A percentile compares a stretch with the other conserved stretches of the same genome.
These are phyloP conservation scores for Stachybotrys chartarum DNA, from an alignment of 2,329 filamentous ascomycete species.

Conservation along the genomic window DNA sequence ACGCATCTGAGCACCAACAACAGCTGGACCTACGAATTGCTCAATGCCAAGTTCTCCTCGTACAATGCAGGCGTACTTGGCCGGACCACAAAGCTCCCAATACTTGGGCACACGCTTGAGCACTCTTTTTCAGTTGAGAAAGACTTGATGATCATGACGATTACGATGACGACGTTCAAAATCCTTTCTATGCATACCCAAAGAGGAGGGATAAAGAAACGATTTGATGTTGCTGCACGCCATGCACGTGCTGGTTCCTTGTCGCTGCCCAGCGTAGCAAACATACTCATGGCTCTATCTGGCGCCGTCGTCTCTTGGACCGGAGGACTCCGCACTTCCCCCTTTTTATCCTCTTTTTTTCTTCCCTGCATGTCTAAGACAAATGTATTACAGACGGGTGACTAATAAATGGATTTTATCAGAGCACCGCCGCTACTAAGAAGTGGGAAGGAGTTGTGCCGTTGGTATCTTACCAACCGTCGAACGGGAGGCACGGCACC, in stretches of 20 bases:
- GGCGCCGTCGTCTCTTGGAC: not conserved
- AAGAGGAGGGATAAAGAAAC: not conserved
- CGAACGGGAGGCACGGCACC: not conserved
- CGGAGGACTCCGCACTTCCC: not conserved
- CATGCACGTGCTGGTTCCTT: too few relatives aligned
- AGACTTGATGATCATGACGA: not conserved
- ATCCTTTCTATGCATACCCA: not conserved
- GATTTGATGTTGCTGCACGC: not conserved
- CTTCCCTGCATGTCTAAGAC: not conserved
- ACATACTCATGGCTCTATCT: not conserved
- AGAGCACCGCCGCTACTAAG: constrained; percentile 31
- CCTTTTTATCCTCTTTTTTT: not conserved
- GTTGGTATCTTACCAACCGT: not conserved
- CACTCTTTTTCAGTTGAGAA: not conserved
- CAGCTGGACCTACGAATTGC: too few relatives aligned
- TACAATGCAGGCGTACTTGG: too few relatives aligned
- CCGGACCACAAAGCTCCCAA: not conserved
- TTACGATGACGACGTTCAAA: not conserved
- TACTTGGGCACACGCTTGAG: not conserved
- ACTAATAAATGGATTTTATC: constrained; percentile 35
- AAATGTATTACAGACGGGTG: constrained; percentile 18
- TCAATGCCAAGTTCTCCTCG: too few relatives aligned
- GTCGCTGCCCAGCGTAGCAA: not conserved
- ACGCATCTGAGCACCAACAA: not conserved
- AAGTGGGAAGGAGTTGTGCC: not conserved